These are phyloP conservation scores for Quercus bicolor DNA, from an alignment of 306 rosid genomes.

Conservation along the genomic window DNA sequence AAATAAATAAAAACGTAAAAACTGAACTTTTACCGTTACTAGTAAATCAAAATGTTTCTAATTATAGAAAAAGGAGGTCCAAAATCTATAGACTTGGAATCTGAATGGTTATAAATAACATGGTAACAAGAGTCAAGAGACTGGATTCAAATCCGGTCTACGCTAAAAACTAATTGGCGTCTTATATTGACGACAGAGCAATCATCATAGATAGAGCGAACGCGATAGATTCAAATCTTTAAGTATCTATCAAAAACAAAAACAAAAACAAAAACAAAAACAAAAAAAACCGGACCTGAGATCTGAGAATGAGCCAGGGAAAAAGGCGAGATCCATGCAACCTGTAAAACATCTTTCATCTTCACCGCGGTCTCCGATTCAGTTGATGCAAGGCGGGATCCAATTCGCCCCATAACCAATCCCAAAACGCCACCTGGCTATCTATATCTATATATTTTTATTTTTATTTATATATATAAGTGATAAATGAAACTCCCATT, in stretches of 20 bases:
- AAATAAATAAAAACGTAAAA: neutral
- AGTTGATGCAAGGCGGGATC: conserved; percentile 99
- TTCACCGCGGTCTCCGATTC: conserved; percentile 90
- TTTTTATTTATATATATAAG: no score
- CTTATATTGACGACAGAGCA: no score
- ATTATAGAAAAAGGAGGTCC: neutral
- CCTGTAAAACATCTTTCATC: neutral
- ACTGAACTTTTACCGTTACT: neutral
- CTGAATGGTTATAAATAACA: conserved; percentile 18
- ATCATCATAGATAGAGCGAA: no score
- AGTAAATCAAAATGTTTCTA: neutral
- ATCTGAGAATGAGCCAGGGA: conserved; percentile 24
- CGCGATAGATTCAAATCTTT: no score
- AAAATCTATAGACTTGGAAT: conserved; percentile 28
- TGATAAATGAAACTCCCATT: no score
- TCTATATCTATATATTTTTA: no score
- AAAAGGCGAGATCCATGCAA: conserved; percentile 31
- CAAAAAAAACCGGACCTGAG: conserved; percentile 26
- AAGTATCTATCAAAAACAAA: no score
- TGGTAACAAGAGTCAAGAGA: neutral
- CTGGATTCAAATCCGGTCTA: no score
- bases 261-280: neutral
- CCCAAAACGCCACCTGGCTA: conserved; percentile 7
- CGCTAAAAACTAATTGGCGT: no score
- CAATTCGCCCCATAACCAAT: conserved; percentile 24